Evolutionary conservation across 768 basidiomycete species (phyloP).

Genomic region (Naganishia vaughanmartiniae): DNA sequence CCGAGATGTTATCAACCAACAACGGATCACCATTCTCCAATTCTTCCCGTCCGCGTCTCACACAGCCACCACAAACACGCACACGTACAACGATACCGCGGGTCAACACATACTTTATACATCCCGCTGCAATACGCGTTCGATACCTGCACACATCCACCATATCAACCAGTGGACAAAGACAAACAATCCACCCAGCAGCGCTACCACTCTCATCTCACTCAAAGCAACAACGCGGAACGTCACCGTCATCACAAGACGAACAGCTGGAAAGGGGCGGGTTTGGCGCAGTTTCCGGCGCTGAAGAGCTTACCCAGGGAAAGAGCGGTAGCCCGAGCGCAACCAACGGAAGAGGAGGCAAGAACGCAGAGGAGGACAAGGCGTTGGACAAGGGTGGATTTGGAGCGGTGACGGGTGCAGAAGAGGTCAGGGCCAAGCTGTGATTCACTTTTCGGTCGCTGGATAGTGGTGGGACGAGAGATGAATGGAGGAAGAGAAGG

Average conservation of each 20-base stretch:
- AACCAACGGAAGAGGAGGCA: not conserved
- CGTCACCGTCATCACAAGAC: not conserved
- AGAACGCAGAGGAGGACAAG: not conserved
- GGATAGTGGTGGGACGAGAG: not conserved
- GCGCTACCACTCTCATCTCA: not conserved
- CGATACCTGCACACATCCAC: not conserved
- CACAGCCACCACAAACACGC: not conserved
- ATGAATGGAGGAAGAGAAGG: not conserved
- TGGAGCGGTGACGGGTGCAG: slow-evolving; percentile 6
- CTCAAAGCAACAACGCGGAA: not conserved
- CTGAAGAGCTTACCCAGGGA: not conserved
- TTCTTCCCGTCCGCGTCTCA: not conserved
- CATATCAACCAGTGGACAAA: not conserved
- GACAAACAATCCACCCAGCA: not conserved
- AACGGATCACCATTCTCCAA: slow-evolving; percentile 14
- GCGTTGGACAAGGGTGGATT: slow-evolving; percentile 20
- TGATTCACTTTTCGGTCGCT: not conserved
- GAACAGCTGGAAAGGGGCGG: not conserved
- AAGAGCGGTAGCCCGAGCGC: not conserved
- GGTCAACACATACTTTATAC: not conserved
- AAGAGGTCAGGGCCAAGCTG: slow-evolving; percentile 18
- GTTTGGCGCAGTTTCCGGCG: not conserved
- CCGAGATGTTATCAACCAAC: slow-evolving; percentile 8
- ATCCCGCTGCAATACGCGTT: slow-evolving; percentile 22
- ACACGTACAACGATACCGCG: slow-evolving; percentile 10